phyloP scores from a whole-genome alignment of 192 early-diverging fungal genomes.

The Coemansia erecta region DNA sequence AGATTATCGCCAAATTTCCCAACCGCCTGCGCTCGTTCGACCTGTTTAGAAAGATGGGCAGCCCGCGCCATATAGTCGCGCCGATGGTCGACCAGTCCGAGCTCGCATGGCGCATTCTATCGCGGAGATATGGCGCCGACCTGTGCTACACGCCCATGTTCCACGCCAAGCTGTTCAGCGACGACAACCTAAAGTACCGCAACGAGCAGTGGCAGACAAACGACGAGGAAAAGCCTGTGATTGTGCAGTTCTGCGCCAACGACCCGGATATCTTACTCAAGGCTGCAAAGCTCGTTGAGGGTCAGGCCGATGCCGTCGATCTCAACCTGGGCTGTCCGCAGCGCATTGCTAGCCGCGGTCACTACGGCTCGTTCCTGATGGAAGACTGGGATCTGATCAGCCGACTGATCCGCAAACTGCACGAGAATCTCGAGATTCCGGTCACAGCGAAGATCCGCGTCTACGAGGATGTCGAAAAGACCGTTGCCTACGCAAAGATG shows the following conservation, averaged over 20 bases:
- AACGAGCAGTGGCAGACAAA: slow-evolving; percentile 73
- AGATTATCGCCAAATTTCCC: slow-evolving; percentile 47
- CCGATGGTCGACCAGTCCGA: slow-evolving; percentile 99
- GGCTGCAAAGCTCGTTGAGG: slow-evolving; percentile 79
- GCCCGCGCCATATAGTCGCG: slow-evolving; percentile 78
- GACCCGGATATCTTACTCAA: slow-evolving; percentile 78
- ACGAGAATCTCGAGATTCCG: slow-evolving; percentile 78
- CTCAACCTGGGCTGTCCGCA: slow-evolving; percentile 97
- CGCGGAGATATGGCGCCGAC: slow-evolving; percentile 78
- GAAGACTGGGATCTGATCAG: slow-evolving; percentile 85
- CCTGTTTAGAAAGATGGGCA: slow-evolving; percentile 69
- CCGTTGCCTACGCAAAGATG: slow-evolving; percentile 92
- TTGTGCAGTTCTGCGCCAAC: slow-evolving; percentile 98
- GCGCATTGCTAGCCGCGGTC: slow-evolving; percentile 85
- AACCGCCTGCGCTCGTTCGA: slow-evolving; percentile 75
- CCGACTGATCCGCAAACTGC: slow-evolving; percentile 66
- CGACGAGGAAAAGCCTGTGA: slow-evolving; percentile 72
- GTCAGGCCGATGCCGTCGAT: slow-evolving; percentile 90
- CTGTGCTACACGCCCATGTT: slow-evolving; percentile 99
- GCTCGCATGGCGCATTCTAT: slow-evolving; percentile 90
- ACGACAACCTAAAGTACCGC: slow-evolving; percentile 63
- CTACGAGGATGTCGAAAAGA: slow-evolving; percentile 85
- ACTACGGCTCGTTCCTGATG: slow-evolving; percentile 91
- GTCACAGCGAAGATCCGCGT: slow-evolving; percentile 97
- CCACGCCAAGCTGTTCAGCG: slow-evolving; percentile 82